phyloP scores from a whole-genome alignment of 192 early-diverging fungal species.

The Allomyces macrogynus region DNA sequence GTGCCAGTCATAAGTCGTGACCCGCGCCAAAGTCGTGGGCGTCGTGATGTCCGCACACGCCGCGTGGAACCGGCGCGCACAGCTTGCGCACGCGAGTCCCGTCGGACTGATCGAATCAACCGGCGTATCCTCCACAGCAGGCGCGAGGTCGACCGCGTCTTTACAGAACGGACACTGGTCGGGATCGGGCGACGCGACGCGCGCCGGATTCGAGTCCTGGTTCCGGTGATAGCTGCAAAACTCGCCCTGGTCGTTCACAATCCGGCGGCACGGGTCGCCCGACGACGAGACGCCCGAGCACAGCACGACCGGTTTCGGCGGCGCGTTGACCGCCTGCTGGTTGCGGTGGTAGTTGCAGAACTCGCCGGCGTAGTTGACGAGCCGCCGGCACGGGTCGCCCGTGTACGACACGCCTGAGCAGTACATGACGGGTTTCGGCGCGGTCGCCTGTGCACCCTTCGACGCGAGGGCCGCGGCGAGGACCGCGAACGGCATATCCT shows the following conservation, averaged over 20 bases:
- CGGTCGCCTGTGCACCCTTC: no score
- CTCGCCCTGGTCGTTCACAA: neutral
- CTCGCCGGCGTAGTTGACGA: neutral
- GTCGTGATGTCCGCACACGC: constrained; percentile 23
- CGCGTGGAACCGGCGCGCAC: constrained; percentile 15
- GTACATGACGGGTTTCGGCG: no score
- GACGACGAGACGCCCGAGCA: neutral
- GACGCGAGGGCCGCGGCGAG: no score
- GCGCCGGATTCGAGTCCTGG: neutral
- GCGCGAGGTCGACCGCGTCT: no score
- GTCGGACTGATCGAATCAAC: no score
- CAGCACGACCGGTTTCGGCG: neutral
- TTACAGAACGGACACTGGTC: no score
- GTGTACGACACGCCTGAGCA: neutral
- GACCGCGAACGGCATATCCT: no score
- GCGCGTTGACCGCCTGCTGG: neutral
- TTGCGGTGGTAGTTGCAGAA: neutral
- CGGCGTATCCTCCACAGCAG: no score
- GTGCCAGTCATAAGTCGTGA: constrained; percentile 21
- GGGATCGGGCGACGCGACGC: no score
- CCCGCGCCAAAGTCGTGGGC: constrained; percentile 18
- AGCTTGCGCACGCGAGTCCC: neutral
- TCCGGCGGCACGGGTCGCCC: neutral
- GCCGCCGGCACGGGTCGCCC: neutral
- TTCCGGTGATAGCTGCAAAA: neutral